Conservation (phyloP, 192 early-diverging fungal genomes). For the Coemansia sp. region DNA sequence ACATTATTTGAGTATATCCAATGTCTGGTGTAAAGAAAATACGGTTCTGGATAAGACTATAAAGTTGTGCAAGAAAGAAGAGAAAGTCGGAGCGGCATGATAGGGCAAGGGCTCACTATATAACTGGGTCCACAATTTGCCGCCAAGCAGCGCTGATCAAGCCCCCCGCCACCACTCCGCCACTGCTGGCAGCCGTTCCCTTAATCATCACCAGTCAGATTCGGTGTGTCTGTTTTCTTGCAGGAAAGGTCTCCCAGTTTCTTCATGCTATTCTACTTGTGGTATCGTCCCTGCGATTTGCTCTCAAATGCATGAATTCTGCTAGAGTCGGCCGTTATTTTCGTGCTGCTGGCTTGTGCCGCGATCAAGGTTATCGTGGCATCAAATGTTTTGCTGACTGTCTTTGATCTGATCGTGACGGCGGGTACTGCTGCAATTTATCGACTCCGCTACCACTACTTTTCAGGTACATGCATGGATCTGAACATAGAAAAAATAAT, state of each 20-base stretch:
- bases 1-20: slow-evolving; percentile 7
- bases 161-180: too few species aligned
- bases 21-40: not conserved
- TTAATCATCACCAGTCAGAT: too few species aligned
- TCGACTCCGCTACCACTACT: slow-evolving; percentile 50
- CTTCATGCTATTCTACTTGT: too few species aligned
- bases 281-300: too few species aligned
- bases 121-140: not conserved
- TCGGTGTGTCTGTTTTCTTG: too few species aligned
- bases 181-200: too few species aligned
- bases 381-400: slow-evolving; percentile 33
- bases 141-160: not conserved
- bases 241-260: too few species aligned
- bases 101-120: not conserved
- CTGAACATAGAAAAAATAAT: slow-evolving; percentile 12
- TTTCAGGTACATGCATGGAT: slow-evolving; percentile 35
- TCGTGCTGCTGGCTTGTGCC: slow-evolving; percentile 39
- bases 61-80: not conserved
- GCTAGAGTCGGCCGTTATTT: slow-evolving; percentile 46
- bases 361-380: slow-evolving; percentile 37
- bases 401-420: slow-evolving; percentile 6
- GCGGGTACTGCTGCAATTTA: not conserved
- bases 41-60: not conserved
- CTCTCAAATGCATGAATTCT: slow-evolving; percentile 38
- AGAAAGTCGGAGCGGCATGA: not conserved